These are phyloP conservation scores for Rachicladosporium sp. DNA, from an alignment of 2,329 filamentous ascomycete genomes.

Conservation along the genomic window DNA sequence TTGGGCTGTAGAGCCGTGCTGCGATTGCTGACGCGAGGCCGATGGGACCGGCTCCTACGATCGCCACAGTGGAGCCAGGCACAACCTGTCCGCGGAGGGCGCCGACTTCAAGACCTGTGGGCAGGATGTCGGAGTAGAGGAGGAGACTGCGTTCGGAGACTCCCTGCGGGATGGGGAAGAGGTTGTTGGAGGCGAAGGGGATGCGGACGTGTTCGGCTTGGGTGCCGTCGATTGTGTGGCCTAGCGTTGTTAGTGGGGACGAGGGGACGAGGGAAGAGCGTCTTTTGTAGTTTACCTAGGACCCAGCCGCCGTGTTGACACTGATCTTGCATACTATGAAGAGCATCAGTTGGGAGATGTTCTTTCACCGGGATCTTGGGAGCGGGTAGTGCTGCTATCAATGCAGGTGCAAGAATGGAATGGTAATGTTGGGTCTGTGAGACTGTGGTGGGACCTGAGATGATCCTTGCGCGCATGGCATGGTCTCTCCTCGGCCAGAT, in stretches of 20 bases:
- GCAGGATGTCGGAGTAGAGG: slow-evolving; percentile 44
- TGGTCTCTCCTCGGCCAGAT: too few relatives aligned
- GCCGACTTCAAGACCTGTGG: slow-evolving; percentile 45
- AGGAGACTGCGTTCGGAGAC: slow-evolving; percentile 34
- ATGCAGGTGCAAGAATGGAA: too few relatives aligned
- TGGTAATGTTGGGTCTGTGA: too few relatives aligned
- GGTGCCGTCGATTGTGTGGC: slow-evolving; percentile 41
- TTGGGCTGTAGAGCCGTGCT: slow-evolving; percentile 42
- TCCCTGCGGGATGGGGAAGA: slow-evolving; percentile 33
- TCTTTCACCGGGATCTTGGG: too few relatives aligned
- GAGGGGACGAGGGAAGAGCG: too few relatives aligned
- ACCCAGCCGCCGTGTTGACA: slow-evolving; percentile 44
- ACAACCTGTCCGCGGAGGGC: slow-evolving; percentile 40
- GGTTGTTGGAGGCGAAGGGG: slow-evolving; percentile 37
- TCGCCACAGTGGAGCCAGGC: slow-evolving; percentile 40
- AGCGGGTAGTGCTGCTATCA: too few relatives aligned
- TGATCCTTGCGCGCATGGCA: too few relatives aligned
- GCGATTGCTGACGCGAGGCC: slow-evolving; percentile 45
- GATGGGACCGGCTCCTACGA: slow-evolving; percentile 43
- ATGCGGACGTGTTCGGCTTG: slow-evolving; percentile 47
- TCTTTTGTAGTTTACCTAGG: too few relatives aligned
- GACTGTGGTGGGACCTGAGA: too few relatives aligned
- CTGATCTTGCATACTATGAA: slow-evolving; percentile 38
- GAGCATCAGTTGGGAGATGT: too few relatives aligned
- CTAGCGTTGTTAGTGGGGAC: too few relatives aligned